Evolutionary conservation across 345 rosid genomes (phyloP).

Genomic region (Linum trigynum): DNA sequence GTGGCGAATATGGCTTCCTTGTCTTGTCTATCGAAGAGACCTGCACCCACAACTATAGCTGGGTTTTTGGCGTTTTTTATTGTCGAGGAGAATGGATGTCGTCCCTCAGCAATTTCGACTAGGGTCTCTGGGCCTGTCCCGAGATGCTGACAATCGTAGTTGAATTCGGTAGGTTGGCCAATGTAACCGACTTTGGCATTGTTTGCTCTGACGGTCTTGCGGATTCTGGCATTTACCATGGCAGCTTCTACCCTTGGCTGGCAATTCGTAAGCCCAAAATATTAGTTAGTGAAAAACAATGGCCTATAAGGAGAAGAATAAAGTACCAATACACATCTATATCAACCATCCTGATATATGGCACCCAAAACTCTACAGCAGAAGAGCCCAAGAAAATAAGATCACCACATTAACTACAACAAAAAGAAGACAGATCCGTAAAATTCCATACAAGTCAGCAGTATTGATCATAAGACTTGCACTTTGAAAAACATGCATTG

Average conservation of each 20-base stretch:
- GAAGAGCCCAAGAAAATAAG: neutral
- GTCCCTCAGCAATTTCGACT: slow-evolving; percentile 64
- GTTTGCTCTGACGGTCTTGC: slow-evolving; percentile 69
- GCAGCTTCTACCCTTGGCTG: slow-evolving; percentile 99
- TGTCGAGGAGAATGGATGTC: slow-evolving; percentile 58
- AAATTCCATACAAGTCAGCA: too few relatives aligned
- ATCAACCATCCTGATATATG: neutral
- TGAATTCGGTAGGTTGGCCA: slow-evolving; percentile 71
- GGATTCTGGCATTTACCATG: slow-evolving; percentile 92
- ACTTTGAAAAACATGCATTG: too few relatives aligned
- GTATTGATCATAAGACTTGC: too few relatives aligned
- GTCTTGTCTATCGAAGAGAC: slow-evolving; percentile 73
- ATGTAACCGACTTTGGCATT: slow-evolving; percentile 86
- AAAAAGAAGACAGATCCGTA: neutral
- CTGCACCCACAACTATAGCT: slow-evolving; percentile 84
- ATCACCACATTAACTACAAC: neutral
- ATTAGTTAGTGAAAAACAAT: slow-evolving; percentile 1
- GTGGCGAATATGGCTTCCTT: slow-evolving; percentile 68
- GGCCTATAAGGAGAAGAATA: neutral
- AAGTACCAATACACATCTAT: neutral
- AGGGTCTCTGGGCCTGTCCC: slow-evolving; percentile 87
- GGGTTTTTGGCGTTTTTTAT: slow-evolving; percentile 79
- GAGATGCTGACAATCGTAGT: slow-evolving; percentile 75
- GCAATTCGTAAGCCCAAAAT: slow-evolving; percentile 17
- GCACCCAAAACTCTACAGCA: neutral